Evolutionary conservation across 2,329 filamentous ascomycete species (phyloP).

Genomic region (Aplosporella prunicola): DNA sequence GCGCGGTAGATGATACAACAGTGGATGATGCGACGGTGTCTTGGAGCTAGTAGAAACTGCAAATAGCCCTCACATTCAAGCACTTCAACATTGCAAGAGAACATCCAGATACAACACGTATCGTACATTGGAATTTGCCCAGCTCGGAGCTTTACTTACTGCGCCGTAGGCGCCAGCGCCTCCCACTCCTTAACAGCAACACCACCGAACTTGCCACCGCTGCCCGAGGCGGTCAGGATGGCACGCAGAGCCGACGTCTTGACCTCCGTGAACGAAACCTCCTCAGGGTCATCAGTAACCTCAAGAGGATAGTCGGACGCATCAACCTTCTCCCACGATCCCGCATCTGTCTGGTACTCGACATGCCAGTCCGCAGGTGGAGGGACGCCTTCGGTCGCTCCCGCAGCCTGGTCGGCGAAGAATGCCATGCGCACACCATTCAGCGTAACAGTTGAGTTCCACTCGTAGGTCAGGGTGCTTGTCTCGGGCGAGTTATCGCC

Average conservation of each 20-base stretch:
- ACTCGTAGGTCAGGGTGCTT: constrained; percentile 25
- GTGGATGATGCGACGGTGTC: no score
- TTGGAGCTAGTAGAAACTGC: no score
- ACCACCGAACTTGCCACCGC: constrained; percentile 10
- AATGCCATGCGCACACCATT: constrained; percentile 13
- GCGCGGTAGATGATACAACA: no score
- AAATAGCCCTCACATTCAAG: no score
- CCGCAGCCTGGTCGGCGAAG: constrained; percentile 13
- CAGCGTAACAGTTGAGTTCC: constrained; percentile 22
- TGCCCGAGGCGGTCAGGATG: constrained; percentile 10
- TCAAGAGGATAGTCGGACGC: constrained; percentile 18
- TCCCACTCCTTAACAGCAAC: constrained; percentile 14
- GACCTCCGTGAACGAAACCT: constrained; percentile 19
- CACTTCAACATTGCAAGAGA: no score
- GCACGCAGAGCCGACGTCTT: constrained; percentile 9
- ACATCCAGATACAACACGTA: no score
- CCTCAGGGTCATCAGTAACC: constrained; percentile 19
- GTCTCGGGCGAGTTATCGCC: constrained; percentile 22
- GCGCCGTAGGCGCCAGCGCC: constrained; percentile 10
- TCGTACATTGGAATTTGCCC: background rate
- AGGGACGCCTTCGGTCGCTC: constrained; percentile 12
- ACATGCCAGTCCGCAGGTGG: constrained; percentile 14
- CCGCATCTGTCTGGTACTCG: constrained; percentile 10
- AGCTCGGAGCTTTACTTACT: background rate
- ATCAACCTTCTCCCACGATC: constrained; percentile 14